Conservation (phyloP, 805 yeast genomes). For the Myxozyma neglecta region DNA sequence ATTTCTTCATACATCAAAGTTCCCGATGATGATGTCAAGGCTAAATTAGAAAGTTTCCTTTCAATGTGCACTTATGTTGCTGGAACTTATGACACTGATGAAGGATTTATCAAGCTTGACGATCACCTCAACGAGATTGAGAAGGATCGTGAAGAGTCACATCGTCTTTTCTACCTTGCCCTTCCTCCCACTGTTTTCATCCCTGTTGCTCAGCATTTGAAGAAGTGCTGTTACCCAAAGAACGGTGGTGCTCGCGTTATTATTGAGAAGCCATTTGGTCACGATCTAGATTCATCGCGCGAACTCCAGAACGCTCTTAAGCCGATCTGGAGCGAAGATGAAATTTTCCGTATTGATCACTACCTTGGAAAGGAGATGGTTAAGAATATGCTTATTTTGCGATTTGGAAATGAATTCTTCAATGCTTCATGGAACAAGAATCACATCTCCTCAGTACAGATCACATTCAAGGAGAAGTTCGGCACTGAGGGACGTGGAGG, state of each 20-base stretch:
- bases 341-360: slow-evolving; percentile 93
- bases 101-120: slow-evolving; percentile 65
- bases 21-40: slow-evolving; percentile 46
- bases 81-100: slow-evolving; percentile 78
- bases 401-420: slow-evolving; percentile 88
- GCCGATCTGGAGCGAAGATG: slow-evolving; percentile 88
- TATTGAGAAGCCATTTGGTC: slow-evolving; percentile 97
- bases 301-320: slow-evolving; percentile 73
- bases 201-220: slow-evolving; percentile 70
- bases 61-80: slow-evolving; percentile 63
- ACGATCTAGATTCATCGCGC: slow-evolving; percentile 76
- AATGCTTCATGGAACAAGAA: slow-evolving; percentile 87
- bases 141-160: slow-evolving; percentile 52
- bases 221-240: slow-evolving; percentile 59
- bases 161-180: slow-evolving; percentile 88
- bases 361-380: slow-evolving; percentile 98
- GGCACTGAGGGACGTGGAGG: slow-evolving; percentile 99
- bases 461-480: slow-evolving; percentile 94
- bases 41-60: slow-evolving; percentile 60
- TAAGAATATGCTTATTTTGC: slow-evolving; percentile 80
- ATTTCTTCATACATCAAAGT: slow-evolving; percentile 62
- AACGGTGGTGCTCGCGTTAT: slow-evolving; percentile 77
- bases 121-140: slow-evolving; percentile 62
- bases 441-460: slow-evolving; percentile 76
- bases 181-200: slow-evolving; percentile 92